Conservation (phyloP, 768 basidiomycete species). For the Pleurotus sapidus region DNA sequence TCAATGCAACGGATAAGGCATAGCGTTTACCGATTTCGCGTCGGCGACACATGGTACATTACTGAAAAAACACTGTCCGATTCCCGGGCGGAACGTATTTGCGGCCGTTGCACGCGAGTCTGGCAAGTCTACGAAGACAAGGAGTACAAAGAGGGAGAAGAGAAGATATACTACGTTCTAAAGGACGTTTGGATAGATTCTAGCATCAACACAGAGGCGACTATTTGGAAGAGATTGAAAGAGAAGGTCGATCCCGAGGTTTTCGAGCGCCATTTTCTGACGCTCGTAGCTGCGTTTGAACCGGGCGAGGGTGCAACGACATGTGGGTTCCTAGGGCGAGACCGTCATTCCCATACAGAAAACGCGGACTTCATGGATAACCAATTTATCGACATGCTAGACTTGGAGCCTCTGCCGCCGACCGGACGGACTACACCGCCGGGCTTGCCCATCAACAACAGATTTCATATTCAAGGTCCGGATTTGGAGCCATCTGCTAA, state of each 20-base stretch:
- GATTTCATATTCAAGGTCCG: background rate
- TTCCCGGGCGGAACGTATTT: slow-evolving; percentile 6
- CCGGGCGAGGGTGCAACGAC: slow-evolving; percentile 3
- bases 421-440: background rate
- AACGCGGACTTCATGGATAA: background rate
- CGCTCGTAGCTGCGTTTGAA: background rate
- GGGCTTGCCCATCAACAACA: background rate
- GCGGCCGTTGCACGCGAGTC: slow-evolving; percentile 9
- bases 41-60: slow-evolving; percentile 4
- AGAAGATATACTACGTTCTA: slow-evolving; percentile 1
- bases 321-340: background rate
- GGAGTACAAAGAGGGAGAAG: background rate
- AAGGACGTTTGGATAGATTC: slow-evolving; percentile 10
- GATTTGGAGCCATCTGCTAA: background rate
- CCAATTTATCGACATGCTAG: background rate
- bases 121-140: slow-evolving; percentile 9
- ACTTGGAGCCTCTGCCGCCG: too few relatives aligned
- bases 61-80: slow-evolving; percentile 1
- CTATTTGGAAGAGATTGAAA: slow-evolving; percentile 4
- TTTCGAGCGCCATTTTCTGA: slow-evolving; percentile 4
- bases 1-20: background rate
- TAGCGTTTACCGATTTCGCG: background rate
- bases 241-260: background rate
- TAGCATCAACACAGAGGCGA: slow-evolving; percentile 2
- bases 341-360: background rate